phyloP scores from a whole-genome alignment of 495 filamentous ascomycete species.

The Penicillium diatomitis region DNA sequence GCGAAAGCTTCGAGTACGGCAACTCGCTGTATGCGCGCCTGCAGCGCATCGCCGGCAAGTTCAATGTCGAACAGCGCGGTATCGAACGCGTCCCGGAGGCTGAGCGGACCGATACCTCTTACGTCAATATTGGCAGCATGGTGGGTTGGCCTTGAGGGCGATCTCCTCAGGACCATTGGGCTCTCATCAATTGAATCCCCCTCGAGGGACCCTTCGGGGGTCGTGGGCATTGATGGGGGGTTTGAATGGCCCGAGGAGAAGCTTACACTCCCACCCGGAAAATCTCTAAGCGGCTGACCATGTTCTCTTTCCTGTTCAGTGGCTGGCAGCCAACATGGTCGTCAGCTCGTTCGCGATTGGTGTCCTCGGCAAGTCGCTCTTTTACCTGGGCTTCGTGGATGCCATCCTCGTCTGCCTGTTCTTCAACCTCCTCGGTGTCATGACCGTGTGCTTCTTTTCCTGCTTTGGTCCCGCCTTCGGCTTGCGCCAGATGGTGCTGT shows the following conservation, averaged over 20 bases:
- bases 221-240: too few species aligned
- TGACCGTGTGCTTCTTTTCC: conserved; percentile 72
- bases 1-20: conserved; percentile 54
- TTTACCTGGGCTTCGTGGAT: conserved; percentile 64
- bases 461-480: conserved; percentile 72
- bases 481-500: conserved; percentile 79
- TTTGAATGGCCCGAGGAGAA: too few species aligned
- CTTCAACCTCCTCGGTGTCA: conserved; percentile 65
- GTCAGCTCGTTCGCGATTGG: conserved; percentile 77
- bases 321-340: conserved; percentile 79
- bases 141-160: conserved; percentile 36
- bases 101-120: conserved; percentile 59
- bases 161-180: background rate
- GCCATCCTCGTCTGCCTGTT: conserved; percentile 69
- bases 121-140: conserved; percentile 65
- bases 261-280: too few species aligned
- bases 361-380: conserved; percentile 57
- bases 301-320: conserved; percentile 36
- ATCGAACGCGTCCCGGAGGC: conserved; percentile 71
- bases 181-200: too few species aligned
- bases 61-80: conserved; percentile 68
- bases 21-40: conserved; percentile 54
- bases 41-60: conserved; percentile 58
- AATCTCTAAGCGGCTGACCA: conserved; percentile 12
- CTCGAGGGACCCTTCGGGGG: too few species aligned